Conservation (phyloP, 257 asterid species). For the Solanum neorickii region DNA sequence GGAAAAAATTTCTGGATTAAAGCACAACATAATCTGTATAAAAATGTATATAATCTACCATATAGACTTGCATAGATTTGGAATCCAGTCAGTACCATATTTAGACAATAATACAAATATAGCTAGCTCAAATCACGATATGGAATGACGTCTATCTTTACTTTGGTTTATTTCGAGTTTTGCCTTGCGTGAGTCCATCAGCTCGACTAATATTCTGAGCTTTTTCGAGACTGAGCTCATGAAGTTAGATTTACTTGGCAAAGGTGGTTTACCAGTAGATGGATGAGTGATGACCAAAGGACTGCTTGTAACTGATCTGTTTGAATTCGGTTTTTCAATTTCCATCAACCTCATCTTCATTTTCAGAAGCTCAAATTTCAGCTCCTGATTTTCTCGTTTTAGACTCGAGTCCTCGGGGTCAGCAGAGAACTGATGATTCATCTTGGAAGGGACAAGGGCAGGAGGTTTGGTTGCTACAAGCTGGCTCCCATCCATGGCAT, state of each 20-base stretch:
- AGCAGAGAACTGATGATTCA: constrained; percentile 9
- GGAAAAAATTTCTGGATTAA: background rate
- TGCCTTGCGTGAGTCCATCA: constrained; percentile 28
- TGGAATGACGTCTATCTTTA: constrained; percentile 63
- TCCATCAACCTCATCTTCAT: constrained; percentile 47
- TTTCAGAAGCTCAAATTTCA: constrained; percentile 52
- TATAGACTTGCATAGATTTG: background rate
- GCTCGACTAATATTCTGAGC: constrained; percentile 36
- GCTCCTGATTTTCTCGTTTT: constrained; percentile 54
- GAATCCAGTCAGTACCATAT: background rate
- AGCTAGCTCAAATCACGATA: constrained; percentile 31
- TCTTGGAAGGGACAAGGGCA: constrained; percentile 11
- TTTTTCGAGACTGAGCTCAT: constrained; percentile 50
- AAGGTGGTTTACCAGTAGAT: constrained; percentile 44
- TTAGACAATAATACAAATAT: background rate
- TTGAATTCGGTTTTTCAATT: constrained; percentile 20
- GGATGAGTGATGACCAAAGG: constrained; percentile 16
- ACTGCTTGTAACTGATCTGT: constrained; percentile 18
- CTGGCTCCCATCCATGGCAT: constrained; percentile 35
- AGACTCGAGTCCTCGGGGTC: constrained; percentile 37
- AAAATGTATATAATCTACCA: background rate
- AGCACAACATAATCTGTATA: background rate
- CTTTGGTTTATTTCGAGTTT: constrained; percentile 35
- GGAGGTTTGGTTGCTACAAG: constrained; percentile 21
- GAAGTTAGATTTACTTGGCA: constrained; percentile 41